These are phyloP conservation scores for Parasarocladium wereldwijsianum DNA, from an alignment of 2,329 filamentous ascomycete species.

Conservation along the genomic window DNA sequence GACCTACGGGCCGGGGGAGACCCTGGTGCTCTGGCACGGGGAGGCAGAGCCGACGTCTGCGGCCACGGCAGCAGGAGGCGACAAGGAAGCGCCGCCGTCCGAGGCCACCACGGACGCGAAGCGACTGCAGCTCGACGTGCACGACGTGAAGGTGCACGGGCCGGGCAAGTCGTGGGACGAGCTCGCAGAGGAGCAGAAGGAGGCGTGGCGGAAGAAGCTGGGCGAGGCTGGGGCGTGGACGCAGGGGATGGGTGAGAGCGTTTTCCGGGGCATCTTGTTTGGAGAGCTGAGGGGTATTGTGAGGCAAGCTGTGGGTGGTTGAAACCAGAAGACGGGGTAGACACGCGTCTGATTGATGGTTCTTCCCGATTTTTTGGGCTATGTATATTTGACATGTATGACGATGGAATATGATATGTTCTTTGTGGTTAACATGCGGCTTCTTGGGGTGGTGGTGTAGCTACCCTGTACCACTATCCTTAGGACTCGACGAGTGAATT, in stretches of 20 bases:
- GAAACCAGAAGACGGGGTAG: too few species aligned
- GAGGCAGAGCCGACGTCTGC: conserved; percentile 6
- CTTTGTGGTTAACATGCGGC: too few species aligned
- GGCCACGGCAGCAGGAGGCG: conserved; percentile 7
- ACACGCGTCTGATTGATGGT: too few species aligned
- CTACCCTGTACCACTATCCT: too few species aligned
- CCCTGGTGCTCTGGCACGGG: conserved; percentile 23
- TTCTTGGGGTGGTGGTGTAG: too few species aligned
- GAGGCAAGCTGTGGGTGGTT: conserved; percentile 30
- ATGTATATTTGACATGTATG: too few species aligned
- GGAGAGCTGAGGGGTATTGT: conserved; percentile 53
- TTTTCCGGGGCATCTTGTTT: conserved; percentile 68
- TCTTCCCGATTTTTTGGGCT: too few species aligned
- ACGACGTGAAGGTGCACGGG: conserved; percentile 31
- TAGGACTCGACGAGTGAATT: too few species aligned
- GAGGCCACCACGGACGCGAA: conserved; percentile 10
- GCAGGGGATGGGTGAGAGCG: conserved; percentile 60
- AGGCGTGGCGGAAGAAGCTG: conserved; percentile 55
- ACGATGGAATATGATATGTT: too few species aligned
- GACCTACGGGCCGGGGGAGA: conserved; percentile 18
- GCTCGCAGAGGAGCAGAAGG: conserved; percentile 44
- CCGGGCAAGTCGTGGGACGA: conserved; percentile 57
- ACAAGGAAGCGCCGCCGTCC: background rate
- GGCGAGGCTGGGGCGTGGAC: conserved; percentile 62
- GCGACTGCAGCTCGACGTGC: conserved; percentile 27